Evolutionary conservation across 2,329 filamentous ascomycete species (phyloP).

Genomic region (Hypoxylon sp.): DNA sequence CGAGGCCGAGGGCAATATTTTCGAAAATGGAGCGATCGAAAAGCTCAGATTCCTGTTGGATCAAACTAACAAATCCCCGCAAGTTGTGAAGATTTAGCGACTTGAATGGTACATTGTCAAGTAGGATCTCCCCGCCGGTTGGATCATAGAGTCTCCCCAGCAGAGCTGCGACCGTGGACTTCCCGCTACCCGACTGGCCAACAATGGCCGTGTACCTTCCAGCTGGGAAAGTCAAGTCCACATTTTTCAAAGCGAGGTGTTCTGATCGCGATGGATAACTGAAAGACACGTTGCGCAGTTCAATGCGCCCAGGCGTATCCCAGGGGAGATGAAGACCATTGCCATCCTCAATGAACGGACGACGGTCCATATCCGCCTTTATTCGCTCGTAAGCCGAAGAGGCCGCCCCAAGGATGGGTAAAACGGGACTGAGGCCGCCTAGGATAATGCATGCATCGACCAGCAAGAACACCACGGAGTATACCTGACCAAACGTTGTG

Average conservation of each 20-base stretch:
- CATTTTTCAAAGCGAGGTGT: conserved; percentile 41
- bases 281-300: conserved; percentile 59
- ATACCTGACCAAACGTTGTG: conserved; percentile 56
- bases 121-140: conserved; percentile 59
- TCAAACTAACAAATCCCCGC: conserved; percentile 60
- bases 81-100: conserved; percentile 61
- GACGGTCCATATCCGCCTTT: conserved; percentile 69
- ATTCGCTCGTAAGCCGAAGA: conserved; percentile 72
- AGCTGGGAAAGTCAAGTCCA: conserved; percentile 51
- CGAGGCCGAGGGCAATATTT: conserved; percentile 66
- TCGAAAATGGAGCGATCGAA: conserved; percentile 62
- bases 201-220: conserved; percentile 60
- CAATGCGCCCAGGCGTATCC: conserved; percentile 34
- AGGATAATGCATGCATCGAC: conserved; percentile 73
- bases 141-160: conserved; percentile 70
- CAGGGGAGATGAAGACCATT: conserved; percentile 21
- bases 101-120: conserved; percentile 62
- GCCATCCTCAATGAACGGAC: conserved; percentile 57
- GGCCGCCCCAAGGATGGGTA: conserved; percentile 73
- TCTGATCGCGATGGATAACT: conserved; percentile 62
- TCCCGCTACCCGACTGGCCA: conserved; percentile 57
- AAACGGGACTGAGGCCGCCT: conserved; percentile 73
- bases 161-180: conserved; percentile 59
- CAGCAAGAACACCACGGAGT: conserved; percentile 68
- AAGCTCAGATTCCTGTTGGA: conserved; percentile 63